Percentiles rank a stretch among this genome's conserved stretches.
These are phyloP conservation scores for Bolboschoenus planiculmis DNA, from an alignment of 176 grass and related monocot species.

Conservation along the genomic window DNA sequence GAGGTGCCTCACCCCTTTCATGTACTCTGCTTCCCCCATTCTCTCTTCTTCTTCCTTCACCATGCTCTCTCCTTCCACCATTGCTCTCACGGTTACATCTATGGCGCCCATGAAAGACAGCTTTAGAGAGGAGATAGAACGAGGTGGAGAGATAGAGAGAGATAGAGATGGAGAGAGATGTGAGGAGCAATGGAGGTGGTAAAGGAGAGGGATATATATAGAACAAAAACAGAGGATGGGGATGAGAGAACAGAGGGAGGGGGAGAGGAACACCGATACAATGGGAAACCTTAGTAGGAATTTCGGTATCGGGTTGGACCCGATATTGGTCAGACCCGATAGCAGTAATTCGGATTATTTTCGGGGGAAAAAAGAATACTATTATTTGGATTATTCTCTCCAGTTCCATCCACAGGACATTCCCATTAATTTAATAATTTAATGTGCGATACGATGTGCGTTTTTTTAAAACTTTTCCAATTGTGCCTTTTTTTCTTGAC, in stretches of 20 bases:
- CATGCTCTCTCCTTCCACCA: slow-evolving; percentile 2
- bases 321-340: slow-evolving; percentile 13
- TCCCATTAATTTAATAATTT: too few relatives aligned
- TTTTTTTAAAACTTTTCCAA: not conserved
- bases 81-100: not conserved
- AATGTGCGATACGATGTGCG: not conserved
- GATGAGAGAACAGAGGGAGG: not conserved
- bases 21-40: not conserved
- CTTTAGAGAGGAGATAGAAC: not conserved
- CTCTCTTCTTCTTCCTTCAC: too few relatives aligned
- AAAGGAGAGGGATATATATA: slow-evolving; percentile 23
- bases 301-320: slow-evolving; percentile 11
- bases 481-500: not conserved
- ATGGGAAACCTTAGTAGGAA: not conserved
- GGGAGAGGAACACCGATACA: not conserved
- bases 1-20: slow-evolving; percentile 61
- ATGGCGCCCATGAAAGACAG: not conserved
- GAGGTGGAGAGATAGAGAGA: not conserved
- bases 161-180: not conserved
- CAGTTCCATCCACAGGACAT: not conserved
- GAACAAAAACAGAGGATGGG: not conserved
- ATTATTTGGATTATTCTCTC: not conserved
- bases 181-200: not conserved
- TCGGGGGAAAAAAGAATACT: not conserved
- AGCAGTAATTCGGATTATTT: too few relatives aligned